phyloP scores from a whole-genome alignment of 2,329 filamentous ascomycete species.

The Aspergillus sp. region DNA sequence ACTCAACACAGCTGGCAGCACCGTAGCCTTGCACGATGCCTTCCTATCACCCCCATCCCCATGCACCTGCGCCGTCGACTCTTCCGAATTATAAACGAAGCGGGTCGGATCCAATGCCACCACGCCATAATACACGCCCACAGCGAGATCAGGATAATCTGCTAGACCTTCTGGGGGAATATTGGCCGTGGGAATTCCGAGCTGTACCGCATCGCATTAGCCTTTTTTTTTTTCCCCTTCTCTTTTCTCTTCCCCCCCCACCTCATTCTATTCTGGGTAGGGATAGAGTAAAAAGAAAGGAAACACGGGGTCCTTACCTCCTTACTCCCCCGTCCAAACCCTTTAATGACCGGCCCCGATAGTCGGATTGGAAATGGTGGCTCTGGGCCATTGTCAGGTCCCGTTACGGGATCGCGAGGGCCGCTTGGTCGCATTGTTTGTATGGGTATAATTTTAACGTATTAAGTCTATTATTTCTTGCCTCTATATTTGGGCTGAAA shows the following conservation, averaged over 20 bases:
- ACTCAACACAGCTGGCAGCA: constrained; percentile 86
- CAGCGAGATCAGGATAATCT: constrained; percentile 55
- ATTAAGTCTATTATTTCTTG: too few relatives aligned
- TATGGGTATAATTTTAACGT: too few relatives aligned
- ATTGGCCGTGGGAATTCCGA: constrained; percentile 96
- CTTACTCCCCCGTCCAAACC: constrained; percentile 90
- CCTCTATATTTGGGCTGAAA: too few relatives aligned
- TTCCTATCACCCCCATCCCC: constrained; percentile 10
- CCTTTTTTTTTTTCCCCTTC: not conserved
- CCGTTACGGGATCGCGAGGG: constrained; percentile 66
- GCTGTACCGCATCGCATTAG: constrained; percentile 44
- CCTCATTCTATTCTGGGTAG: not conserved
- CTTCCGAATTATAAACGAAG: constrained; percentile 16
- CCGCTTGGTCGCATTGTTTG: constrained; percentile 42
- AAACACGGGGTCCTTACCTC: constrained; percentile 53
- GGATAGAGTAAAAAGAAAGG: not conserved
- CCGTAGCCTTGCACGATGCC: constrained; percentile 15
- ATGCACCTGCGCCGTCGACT: constrained; percentile 5
- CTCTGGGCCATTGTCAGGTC: constrained; percentile 67
- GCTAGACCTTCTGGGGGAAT: constrained; percentile 65
- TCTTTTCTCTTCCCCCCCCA: not conserved
- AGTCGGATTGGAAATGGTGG: constrained; percentile 78
- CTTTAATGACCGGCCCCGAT: constrained; percentile 82
- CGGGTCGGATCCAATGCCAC: constrained; percentile 60
- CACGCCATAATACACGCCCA: constrained; percentile 92